These are phyloP conservation scores for Penicillium turbatum DNA, from an alignment of 495 filamentous ascomycete genomes.

Conservation along the genomic window DNA sequence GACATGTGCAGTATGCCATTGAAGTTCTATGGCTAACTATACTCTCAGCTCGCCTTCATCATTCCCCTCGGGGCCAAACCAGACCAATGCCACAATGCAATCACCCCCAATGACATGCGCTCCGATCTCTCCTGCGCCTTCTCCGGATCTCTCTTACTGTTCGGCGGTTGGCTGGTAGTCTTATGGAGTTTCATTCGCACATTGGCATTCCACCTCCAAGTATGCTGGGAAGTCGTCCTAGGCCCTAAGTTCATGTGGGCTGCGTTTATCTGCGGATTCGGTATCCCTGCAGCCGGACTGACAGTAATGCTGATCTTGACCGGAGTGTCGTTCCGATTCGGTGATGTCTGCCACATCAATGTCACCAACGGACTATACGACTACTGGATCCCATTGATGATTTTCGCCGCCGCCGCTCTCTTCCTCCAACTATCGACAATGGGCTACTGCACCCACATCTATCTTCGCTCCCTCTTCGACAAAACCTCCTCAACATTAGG, in stretches of 20 bases:
- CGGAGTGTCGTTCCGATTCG: conserved; percentile 91
- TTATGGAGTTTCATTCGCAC: conserved; percentile 90
- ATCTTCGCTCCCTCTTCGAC: conserved; percentile 75
- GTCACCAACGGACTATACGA: conserved; percentile 70
- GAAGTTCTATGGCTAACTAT: conserved; percentile 3
- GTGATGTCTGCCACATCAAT: conserved; percentile 88
- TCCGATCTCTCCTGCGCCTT: conserved; percentile 76
- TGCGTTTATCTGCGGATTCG: conserved; percentile 77
- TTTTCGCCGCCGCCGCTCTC: conserved; percentile 70
- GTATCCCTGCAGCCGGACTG: conserved; percentile 68
- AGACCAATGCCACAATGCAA: conserved; percentile 78
- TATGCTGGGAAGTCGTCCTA: conserved; percentile 92
- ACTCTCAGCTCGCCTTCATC: conserved; percentile 64
- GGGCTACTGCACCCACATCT: conserved; percentile 90
- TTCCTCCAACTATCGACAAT: conserved; percentile 83
- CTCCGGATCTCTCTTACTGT: conserved; percentile 78
- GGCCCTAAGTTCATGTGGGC: conserved; percentile 88
- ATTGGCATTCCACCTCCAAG: conserved; percentile 90
- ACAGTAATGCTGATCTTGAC: conserved; percentile 74
- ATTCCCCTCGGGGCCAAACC: conserved; percentile 80
- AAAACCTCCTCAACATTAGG: conserved; percentile 55
- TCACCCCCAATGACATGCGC: conserved; percentile 93
- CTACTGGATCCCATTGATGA: conserved; percentile 87
- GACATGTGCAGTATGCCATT: neutral
- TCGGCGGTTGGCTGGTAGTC: conserved; percentile 76